Percentiles rank a stretch among this genome's conserved stretches.
These are phyloP conservation scores for Populus trichocarpa DNA, from an alignment of 441 rosid genomes.

Conservation along the genomic window DNA sequence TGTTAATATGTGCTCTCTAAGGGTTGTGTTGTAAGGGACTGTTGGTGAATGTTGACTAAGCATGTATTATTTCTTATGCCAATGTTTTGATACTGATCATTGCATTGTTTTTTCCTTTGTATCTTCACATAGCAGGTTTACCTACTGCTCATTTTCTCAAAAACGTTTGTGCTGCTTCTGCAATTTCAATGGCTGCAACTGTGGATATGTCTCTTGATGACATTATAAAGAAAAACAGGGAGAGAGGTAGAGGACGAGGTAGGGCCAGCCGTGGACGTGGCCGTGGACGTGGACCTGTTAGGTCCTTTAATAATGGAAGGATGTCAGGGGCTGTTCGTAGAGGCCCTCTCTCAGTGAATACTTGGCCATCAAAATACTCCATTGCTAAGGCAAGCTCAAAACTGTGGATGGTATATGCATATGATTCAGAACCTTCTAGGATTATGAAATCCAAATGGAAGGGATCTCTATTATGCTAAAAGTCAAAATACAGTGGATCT, in stretches of 20 bases:
- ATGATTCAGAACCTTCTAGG: slow-evolving; percentile 41
- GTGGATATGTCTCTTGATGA: slow-evolving; percentile 92
- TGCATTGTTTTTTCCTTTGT: neutral
- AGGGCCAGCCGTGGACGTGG: slow-evolving; percentile 47
- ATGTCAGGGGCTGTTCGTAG: slow-evolving; percentile 54
- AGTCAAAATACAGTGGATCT: slow-evolving; percentile 33
- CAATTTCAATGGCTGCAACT: slow-evolving; percentile 51
- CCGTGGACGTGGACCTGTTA: slow-evolving; percentile 40
- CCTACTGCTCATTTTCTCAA: neutral
- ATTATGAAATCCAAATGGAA: slow-evolving; percentile 31
- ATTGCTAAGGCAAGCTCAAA: slow-evolving; percentile 95
- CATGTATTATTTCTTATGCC: neutral
- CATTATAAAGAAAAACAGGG: slow-evolving; percentile 62
- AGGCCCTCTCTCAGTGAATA: slow-evolving; percentile 70
- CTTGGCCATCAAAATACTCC: slow-evolving; percentile 58
- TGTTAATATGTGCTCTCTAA: no score
- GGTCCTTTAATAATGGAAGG: slow-evolving; percentile 55
- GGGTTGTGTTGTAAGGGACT: neutral
- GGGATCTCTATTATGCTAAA: slow-evolving; percentile 30
- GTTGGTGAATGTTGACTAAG: neutral
- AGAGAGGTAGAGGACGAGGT: slow-evolving; percentile 62
- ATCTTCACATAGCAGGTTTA: slow-evolving; percentile 12
- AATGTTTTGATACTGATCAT: neutral
- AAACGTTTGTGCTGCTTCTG: neutral
- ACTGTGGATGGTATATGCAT: slow-evolving; percentile 50